Conservation (phyloP, 108 stramenopile genomes). For the Skeletonema tropicum region DNA sequence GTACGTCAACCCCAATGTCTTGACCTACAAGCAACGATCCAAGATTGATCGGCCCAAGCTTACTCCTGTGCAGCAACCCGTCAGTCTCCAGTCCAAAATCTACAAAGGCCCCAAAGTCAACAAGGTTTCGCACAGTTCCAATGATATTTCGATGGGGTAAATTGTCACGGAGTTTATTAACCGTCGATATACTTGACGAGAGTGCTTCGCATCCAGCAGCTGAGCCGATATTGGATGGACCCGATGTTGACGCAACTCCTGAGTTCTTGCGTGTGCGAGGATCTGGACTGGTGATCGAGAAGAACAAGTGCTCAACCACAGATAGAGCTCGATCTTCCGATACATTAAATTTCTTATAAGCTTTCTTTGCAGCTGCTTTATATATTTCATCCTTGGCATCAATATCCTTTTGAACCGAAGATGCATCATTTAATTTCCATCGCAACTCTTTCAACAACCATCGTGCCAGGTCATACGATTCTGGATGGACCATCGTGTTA, state of each 20-base stretch:
- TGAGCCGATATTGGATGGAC: constrained; percentile 1
- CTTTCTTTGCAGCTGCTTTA: constrained; percentile 36
- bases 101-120: constrained; percentile 73
- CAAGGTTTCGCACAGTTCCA: constrained; percentile 62
- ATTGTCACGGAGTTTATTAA: constrained; percentile 22
- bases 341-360: constrained; percentile 38
- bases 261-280: constrained; percentile 34
- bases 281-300: constrained; percentile 61
- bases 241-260: background rate
- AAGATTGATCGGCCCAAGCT: constrained; percentile 48
- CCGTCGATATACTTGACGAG: constrained; percentile 6
- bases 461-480: constrained; percentile 63
- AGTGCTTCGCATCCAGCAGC: constrained; percentile 24
- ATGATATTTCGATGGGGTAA: constrained; percentile 53
- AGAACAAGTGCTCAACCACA: constrained; percentile 53
- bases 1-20: constrained; percentile 60
- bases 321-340: constrained; percentile 44
- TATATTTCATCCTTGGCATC: constrained; percentile 21
- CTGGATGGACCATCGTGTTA: constrained; percentile 66
- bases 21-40: constrained; percentile 56
- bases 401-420: constrained; percentile 4
- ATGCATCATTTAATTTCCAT: constrained; percentile 41
- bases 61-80: constrained; percentile 61
- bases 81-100: constrained; percentile 61
- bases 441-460: constrained; percentile 51